Evolutionary conservation across 441 rosid genomes (phyloP).

Genomic region (Populus hybrid): DNA sequence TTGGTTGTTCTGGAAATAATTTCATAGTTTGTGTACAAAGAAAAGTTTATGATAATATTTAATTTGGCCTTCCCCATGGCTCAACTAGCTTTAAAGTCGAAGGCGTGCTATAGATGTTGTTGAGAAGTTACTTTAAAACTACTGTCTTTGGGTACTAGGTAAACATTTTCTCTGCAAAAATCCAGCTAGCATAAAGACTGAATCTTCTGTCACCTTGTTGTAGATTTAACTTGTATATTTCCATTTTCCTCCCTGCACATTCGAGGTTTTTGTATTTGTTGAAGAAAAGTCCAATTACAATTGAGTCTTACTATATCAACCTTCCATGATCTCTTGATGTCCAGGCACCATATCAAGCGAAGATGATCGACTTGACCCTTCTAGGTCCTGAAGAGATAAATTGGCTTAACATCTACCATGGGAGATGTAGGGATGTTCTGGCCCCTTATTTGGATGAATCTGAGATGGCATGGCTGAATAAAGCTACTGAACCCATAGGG

Average conservation of each 20-base stretch:
- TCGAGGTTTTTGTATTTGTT: neutral
- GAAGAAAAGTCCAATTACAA: neutral
- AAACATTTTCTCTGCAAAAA: neutral
- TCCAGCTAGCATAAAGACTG: neutral
- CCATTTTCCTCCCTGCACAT: neutral
- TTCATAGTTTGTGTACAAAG: neutral
- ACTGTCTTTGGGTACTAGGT: neutral
- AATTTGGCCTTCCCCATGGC: neutral
- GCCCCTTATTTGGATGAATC: constrained; percentile 57
- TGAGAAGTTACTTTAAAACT: neutral
- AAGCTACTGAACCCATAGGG: constrained; percentile 76
- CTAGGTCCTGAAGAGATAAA: constrained; percentile 62
- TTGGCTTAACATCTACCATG: constrained; percentile 80
- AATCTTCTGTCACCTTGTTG: neutral
- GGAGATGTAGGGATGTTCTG: constrained; percentile 62
- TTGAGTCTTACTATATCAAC: neutral
- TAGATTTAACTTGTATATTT: neutral
- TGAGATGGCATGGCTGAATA: constrained; percentile 82
- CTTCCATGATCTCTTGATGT: neutral
- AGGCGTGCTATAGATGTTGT: neutral
- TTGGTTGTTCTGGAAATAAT: neutral
- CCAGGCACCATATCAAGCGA: constrained; percentile 92
- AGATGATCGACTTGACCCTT: constrained; percentile 59
- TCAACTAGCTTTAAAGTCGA: neutral
- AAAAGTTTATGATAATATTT: neutral